Percentiles rank a stretch among this genome's conserved stretches.
These are phyloP conservation scores for Penicillium sp. DNA, from an alignment of 2,329 filamentous ascomycete genomes.

Conservation along the genomic window DNA sequence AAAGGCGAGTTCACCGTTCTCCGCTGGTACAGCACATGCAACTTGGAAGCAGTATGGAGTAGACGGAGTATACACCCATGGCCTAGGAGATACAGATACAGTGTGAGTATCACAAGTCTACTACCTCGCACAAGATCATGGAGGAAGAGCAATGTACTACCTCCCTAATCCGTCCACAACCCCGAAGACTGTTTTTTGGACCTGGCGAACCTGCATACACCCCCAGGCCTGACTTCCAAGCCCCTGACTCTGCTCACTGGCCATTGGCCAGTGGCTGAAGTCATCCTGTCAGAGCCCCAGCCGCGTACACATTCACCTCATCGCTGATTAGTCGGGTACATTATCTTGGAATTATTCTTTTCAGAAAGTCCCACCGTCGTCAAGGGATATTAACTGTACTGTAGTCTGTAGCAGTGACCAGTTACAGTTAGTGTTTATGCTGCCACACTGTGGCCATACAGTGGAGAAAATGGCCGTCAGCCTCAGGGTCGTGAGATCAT, in stretches of 20 bases:
- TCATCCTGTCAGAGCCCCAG: background rate
- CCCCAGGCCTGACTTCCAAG: background rate
- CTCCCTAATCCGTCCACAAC: conserved; percentile 12
- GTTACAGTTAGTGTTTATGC: background rate
- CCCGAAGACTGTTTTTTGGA: conserved; percentile 10
- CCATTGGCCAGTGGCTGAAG: background rate
- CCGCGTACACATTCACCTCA: background rate
- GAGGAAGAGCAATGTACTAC: conserved; percentile 4
- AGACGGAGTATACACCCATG: too few relatives aligned
- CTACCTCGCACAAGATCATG: conserved; percentile 5
- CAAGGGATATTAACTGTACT: too few relatives aligned
- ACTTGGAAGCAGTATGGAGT: too few relatives aligned
- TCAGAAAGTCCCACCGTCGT: too few relatives aligned
- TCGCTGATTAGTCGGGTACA: background rate
- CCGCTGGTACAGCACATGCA: too few relatives aligned
- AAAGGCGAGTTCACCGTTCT: too few relatives aligned
- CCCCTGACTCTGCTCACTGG: background rate
- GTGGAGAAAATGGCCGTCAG: background rate
- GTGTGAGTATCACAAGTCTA: background rate
- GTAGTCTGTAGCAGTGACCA: background rate
- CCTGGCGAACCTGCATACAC: background rate
- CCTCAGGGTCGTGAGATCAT: conserved; percentile 12
- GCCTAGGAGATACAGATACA: background rate
- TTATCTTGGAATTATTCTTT: background rate
- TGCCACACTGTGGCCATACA: background rate